Conservation (phyloP, 805 yeast genomes). For the Jamesozyma hellenica region DNA sequence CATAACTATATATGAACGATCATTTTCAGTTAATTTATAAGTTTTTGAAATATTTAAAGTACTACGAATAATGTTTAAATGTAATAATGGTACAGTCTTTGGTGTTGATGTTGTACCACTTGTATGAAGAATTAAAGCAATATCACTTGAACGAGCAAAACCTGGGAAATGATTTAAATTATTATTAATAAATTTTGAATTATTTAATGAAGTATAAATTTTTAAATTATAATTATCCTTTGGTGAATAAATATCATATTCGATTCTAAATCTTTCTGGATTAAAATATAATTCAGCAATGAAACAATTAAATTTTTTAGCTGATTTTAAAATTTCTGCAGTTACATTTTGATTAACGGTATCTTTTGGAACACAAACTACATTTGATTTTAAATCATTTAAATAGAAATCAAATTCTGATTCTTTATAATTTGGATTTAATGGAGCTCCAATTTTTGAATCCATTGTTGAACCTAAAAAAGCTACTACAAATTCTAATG, state of each 20-base stretch:
- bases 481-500: conserved; percentile 45
- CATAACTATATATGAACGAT: conserved; percentile 58
- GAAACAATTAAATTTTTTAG: conserved; percentile 37
- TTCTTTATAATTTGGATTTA: conserved; percentile 53
- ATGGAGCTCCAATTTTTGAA: conserved; percentile 55
- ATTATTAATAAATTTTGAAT: conserved; percentile 27
- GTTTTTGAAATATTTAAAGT: conserved; percentile 50
- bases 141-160: conserved; percentile 38
- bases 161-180: conserved; percentile 31
- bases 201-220: conserved; percentile 19
- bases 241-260: conserved; percentile 29
- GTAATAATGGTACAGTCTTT: conserved; percentile 64
- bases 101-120: conserved; percentile 73
- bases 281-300: conserved; percentile 46
- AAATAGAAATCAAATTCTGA: conserved; percentile 56
- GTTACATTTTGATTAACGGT: conserved; percentile 24
- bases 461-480: conserved; percentile 50
- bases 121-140: conserved; percentile 60
- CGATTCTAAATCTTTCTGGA: conserved; percentile 33
- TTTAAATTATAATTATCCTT: conserved; percentile 18
- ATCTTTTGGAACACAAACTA: conserved; percentile 50
- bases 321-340: conserved; percentile 41
- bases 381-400: conserved; percentile 47
- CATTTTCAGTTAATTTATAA: conserved; percentile 40
- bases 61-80: conserved; percentile 50